These are phyloP conservation scores for Amphichorda felina DNA, from an alignment of 2,329 filamentous ascomycete genomes.

Conservation along the genomic window DNA sequence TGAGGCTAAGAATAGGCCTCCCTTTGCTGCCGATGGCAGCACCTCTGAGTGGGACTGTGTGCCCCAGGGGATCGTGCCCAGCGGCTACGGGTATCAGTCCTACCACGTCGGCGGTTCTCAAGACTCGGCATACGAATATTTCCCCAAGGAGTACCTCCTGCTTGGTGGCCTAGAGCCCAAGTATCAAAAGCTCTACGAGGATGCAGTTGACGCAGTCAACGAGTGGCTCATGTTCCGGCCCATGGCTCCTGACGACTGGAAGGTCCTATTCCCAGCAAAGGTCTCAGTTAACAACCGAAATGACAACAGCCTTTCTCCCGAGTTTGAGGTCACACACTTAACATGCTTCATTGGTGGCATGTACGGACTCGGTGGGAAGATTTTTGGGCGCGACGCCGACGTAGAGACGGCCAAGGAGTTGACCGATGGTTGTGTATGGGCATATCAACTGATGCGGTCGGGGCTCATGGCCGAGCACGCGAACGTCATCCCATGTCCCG, in stretches of 20 bases:
- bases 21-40: conserved; percentile 21
- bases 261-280: conserved; percentile 65
- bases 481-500: conserved; percentile 32
- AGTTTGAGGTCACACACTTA: conserved; percentile 52
- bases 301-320: conserved; percentile 27
- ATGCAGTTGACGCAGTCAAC: conserved; percentile 54
- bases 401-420: conserved; percentile 51
- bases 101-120: conserved; percentile 54
- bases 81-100: conserved; percentile 29
- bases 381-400: conserved; percentile 46
- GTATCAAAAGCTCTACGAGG: conserved; percentile 62
- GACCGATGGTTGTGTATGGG: conserved; percentile 60
- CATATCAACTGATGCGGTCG: conserved; percentile 45
- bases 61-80: conserved; percentile 44
- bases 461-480: conserved; percentile 55
- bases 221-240: conserved; percentile 68
- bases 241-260: conserved; percentile 52
- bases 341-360: conserved; percentile 62
- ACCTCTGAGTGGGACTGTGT: conserved; percentile 35
- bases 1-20: conserved; percentile 7
- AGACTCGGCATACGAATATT: conserved; percentile 63
- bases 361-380: conserved; percentile 53
- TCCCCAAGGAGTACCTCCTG: conserved; percentile 57
- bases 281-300: conserved; percentile 28
- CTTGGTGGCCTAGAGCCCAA: conserved; percentile 63